A percentile compares a stretch with the other conserved stretches of the same genome.
Evolutionary conservation across 1,139 yeast genomes (phyloP).

Genomic region (Yamadazyma diddensiae): DNA sequence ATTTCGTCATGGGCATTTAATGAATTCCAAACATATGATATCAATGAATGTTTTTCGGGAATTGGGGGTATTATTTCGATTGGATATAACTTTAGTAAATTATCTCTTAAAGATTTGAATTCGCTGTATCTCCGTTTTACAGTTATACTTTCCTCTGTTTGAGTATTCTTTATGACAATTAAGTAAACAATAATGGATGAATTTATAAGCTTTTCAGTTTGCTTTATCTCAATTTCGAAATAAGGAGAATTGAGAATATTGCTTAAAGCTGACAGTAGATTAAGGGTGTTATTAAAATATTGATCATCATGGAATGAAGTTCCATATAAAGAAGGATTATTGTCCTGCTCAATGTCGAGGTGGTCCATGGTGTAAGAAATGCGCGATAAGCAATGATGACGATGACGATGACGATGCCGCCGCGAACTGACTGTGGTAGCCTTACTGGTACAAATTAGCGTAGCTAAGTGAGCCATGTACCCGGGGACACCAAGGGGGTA

Average conservation of each 20-base stretch:
- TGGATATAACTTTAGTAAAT: slow-evolving; percentile 45
- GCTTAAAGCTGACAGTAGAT: slow-evolving; percentile 36
- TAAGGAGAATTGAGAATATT: slow-evolving; percentile 26
- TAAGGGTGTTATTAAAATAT: slow-evolving; percentile 34
- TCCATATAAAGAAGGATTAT: slow-evolving; percentile 47
- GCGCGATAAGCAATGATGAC: slow-evolving; percentile 3
- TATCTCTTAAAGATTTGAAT: slow-evolving; percentile 49
- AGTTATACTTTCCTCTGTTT: slow-evolving; percentile 14
- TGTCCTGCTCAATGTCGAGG: slow-evolving; percentile 45
- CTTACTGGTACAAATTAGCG: no score
- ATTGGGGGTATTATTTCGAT: slow-evolving; percentile 54
- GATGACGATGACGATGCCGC: background rate
- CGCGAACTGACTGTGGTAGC: background rate
- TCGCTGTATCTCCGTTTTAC: slow-evolving; percentile 55
- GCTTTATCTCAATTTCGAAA: slow-evolving; percentile 29
- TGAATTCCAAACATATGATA: slow-evolving; percentile 40
- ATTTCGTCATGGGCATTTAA: slow-evolving; percentile 37
- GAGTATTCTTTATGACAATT: slow-evolving; percentile 20
- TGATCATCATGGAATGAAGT: slow-evolving; percentile 19
- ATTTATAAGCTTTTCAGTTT: slow-evolving; percentile 37
- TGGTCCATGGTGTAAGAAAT: slow-evolving; percentile 12
- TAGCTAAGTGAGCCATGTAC: no score
- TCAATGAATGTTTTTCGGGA: slow-evolving; percentile 55
- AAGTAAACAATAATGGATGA: slow-evolving; percentile 43
- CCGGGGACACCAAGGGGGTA: no score